Evolutionary conservation across 306 rosid genomes (phyloP), one percentile per base, ranked within the genome.

Genomic region (Malus fusca): DNA sequence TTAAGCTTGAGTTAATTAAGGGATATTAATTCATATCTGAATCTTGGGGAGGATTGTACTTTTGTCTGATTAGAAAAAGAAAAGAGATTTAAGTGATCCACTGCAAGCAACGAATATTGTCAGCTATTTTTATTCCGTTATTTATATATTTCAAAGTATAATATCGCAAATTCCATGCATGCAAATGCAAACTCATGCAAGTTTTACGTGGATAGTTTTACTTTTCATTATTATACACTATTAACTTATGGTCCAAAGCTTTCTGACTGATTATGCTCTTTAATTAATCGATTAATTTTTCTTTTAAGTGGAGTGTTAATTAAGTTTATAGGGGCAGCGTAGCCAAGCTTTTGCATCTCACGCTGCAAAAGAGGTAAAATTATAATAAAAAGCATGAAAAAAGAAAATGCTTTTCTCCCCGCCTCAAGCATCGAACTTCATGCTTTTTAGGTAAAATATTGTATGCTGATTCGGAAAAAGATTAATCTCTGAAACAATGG

Each of bases 61-160:
- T 88, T 85, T 95, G 97, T 90, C 92, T 88, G 87, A 81, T 84
- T 88, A 5, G 4, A 35, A 64, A 85, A 69, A 82, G 76, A 83
- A 77, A 71, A 40, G 82, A 83, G 86, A 84, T 84, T 85, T 77
- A 81, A 84, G 72, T 14, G 77, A 74, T 62, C 84, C 70, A 63
- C 58, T 82, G 69, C 97, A 95, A 92, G 97, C 88, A 95, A 95
- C 84, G 97, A 95, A 95, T 95, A 88, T 91, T 82, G 23, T 64
- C 23, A 64, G 43, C 11, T 1, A 22, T 58, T 11, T 58, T 48
- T 48, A 46, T 46, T 46, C 19, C 53, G 22, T 25, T 22, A 22
- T 6, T 46, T 46, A 46, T 58, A 22, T 58, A 22, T 22, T 58
- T 22, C 28, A 58, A 58, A 22, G 28, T 53, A 48, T 48, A 48